phyloP scores from a whole-genome alignment of 1,139 yeast genomes.

The Saccharomyces uvarum region DNA sequence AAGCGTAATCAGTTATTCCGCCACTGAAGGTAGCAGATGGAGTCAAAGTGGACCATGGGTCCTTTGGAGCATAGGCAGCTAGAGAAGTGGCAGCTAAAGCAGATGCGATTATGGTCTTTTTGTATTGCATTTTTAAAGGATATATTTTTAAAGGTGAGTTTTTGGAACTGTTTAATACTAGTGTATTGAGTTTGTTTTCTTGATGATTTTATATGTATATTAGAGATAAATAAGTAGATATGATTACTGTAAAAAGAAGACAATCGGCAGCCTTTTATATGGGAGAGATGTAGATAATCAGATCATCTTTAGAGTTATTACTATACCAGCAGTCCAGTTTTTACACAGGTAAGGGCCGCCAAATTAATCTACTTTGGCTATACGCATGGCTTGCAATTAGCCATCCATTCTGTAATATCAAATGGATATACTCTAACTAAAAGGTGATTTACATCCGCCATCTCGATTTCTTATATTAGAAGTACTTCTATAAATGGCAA shows the following conservation, averaged over 20 bases:
- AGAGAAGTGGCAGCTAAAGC: constrained; percentile 44
- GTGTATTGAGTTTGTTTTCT: neutral
- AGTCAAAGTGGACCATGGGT: constrained; percentile 67
- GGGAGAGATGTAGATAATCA: neutral
- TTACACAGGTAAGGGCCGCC: neutral
- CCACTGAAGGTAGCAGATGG: constrained; percentile 52
- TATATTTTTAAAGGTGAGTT: neutral
- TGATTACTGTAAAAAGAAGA: neutral
- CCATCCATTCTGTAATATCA: neutral
- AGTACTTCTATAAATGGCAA: neutral
- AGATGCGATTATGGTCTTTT: constrained; percentile 31
- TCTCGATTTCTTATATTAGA: neutral
- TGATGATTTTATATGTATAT: neutral
- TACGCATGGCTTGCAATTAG: neutral
- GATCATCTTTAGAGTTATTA: neutral
- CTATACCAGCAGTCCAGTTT: neutral
- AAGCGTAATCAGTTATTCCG: constrained; percentile 40
- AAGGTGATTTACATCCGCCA: neutral
- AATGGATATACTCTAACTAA: neutral
- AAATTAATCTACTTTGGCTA: neutral
- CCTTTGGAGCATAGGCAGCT: constrained; percentile 61
- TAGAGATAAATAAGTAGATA: neutral
- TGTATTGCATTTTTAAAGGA: constrained; percentile 27
- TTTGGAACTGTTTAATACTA: neutral
- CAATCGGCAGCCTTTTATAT: neutral